Conservation (phyloP, 768 basidiomycete species). For the Termitomyces sp. region DNA sequence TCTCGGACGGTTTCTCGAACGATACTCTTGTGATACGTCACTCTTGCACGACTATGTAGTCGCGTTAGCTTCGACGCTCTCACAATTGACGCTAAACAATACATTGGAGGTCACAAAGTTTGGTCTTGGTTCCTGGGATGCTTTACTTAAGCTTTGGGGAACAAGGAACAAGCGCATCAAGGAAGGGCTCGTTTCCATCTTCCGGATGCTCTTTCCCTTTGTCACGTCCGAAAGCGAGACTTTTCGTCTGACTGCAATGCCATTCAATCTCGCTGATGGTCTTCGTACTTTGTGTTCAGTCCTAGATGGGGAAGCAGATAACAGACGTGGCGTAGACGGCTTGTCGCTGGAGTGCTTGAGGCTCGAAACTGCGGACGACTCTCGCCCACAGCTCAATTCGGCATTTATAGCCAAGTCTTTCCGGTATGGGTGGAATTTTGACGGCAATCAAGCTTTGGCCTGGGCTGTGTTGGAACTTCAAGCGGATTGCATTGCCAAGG, state of each 20-base stretch:
- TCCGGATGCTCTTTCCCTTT: constrained; percentile 72
- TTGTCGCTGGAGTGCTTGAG: constrained; percentile 65
- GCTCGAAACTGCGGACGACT: constrained; percentile 34
- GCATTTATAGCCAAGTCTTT: constrained; percentile 66
- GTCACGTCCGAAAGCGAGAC: constrained; percentile 35
- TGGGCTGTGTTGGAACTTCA: constrained; percentile 82
- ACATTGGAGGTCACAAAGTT: constrained; percentile 53
- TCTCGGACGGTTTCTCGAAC: constrained; percentile 50
- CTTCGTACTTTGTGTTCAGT: constrained; percentile 49
- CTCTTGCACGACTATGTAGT: constrained; percentile 72
- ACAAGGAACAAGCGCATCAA: constrained; percentile 74
- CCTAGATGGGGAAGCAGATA: constrained; percentile 59
- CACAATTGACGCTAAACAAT: constrained; percentile 74
- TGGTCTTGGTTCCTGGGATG: constrained; percentile 58
- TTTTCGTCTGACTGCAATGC: constrained; percentile 6
- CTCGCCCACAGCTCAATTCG: constrained; percentile 12
- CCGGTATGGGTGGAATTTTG: constrained; percentile 70
- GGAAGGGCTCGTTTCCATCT: constrained; percentile 71
- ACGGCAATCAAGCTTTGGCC: constrained; percentile 58
- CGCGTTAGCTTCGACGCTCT: constrained; percentile 63
- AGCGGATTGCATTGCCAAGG: constrained; percentile 71
- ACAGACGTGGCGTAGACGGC: constrained; percentile 57
- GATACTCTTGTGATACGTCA: constrained; percentile 70
- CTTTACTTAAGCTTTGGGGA: constrained; percentile 67
- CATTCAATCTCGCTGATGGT: constrained; percentile 39